Evolutionary conservation across 352 stramenopile genomes (phyloP).

Genomic region (Poterioochromonas sp.): DNA sequence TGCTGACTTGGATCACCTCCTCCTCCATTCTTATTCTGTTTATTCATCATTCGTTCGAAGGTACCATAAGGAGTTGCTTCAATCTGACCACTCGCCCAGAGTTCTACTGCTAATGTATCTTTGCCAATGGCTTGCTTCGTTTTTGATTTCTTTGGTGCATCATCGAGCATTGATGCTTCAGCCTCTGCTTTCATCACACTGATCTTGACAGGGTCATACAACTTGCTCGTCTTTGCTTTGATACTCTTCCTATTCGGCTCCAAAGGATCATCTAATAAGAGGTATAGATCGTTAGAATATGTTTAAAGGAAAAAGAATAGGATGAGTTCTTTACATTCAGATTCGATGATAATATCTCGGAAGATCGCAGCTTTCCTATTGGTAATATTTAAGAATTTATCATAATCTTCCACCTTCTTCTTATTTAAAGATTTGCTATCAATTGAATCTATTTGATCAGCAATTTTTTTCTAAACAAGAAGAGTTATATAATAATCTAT

Average conservation of each 20-base stretch:
- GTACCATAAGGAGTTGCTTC: slow-evolving; percentile 47
- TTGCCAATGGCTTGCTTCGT: background rate
- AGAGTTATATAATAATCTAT: background rate
- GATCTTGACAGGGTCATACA: slow-evolving; percentile 39
- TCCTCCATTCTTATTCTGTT: background rate
- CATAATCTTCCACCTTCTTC: slow-evolving; percentile 38
- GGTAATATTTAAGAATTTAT: slow-evolving; percentile 47
- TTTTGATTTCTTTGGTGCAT: background rate
- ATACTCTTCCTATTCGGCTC: slow-evolving; percentile 34
- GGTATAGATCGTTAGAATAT: too few relatives aligned
- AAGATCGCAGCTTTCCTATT: slow-evolving; percentile 48
- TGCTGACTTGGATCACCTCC: background rate
- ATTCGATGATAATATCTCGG: slow-evolving; percentile 46
- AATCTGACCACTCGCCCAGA: slow-evolving; percentile 48
- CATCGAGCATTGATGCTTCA: slow-evolving; percentile 12
- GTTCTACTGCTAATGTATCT: slow-evolving; percentile 38
- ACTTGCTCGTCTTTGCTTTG: slow-evolving; percentile 27
- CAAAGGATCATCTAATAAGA: slow-evolving; percentile 37
- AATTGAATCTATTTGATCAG: slow-evolving; percentile 27
- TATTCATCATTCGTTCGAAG: slow-evolving; percentile 46
- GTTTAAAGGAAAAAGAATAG: too few relatives aligned
- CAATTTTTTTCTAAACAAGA: slow-evolving; percentile 30
- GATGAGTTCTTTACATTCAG: slow-evolving; percentile 34
- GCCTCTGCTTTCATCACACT: slow-evolving; percentile 27
- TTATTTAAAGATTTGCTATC: slow-evolving; percentile 36